Percentiles rank a stretch among this genome's conserved stretches.
Evolutionary conservation across 306 rosid genomes (phyloP).

Genomic region (Corylus americana): DNA sequence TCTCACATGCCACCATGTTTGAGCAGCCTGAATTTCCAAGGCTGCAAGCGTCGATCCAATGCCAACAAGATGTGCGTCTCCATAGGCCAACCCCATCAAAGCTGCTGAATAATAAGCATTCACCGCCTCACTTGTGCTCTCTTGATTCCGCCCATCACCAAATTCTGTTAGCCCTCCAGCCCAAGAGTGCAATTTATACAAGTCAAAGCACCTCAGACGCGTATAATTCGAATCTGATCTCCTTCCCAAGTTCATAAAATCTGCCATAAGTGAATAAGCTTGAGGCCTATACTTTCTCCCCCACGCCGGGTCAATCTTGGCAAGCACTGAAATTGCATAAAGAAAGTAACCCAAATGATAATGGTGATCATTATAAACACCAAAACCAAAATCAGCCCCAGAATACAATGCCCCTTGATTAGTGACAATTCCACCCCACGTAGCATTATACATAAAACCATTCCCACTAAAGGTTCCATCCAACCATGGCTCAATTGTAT

Average conservation of each 20-base stretch:
- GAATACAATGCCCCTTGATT: background rate
- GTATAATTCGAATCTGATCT: conserved; percentile 46
- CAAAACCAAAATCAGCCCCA: no score
- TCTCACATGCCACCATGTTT: conserved; percentile 84
- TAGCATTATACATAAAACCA: conserved; percentile 66
- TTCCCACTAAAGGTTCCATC: conserved; percentile 72
- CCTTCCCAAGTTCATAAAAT: conserved; percentile 59
- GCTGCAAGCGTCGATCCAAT: conserved; percentile 63
- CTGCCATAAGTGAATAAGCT: conserved; percentile 67
- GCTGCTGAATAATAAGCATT: conserved; percentile 83
- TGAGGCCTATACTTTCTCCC: conserved; percentile 65
- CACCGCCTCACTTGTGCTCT: conserved; percentile 84
- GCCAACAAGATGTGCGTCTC: conserved; percentile 56
- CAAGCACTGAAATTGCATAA: conserved; percentile 48
- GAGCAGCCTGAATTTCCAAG: conserved; percentile 66
- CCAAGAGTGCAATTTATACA: conserved; percentile 80
- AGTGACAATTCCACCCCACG: conserved; percentile 85
- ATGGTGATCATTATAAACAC: no score
- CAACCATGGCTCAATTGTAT: conserved; percentile 79
- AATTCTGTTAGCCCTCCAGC: conserved; percentile 88
- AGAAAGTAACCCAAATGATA: no score
- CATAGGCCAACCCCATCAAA: conserved; percentile 72
- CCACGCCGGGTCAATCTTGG: conserved; percentile 75
- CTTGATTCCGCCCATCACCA: conserved; percentile 81
- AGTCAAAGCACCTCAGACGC: conserved; percentile 73